These are phyloP conservation scores for Trichomonascaceae sp. DNA, from an alignment of 1,139 yeast species.

Conservation along the genomic window DNA sequence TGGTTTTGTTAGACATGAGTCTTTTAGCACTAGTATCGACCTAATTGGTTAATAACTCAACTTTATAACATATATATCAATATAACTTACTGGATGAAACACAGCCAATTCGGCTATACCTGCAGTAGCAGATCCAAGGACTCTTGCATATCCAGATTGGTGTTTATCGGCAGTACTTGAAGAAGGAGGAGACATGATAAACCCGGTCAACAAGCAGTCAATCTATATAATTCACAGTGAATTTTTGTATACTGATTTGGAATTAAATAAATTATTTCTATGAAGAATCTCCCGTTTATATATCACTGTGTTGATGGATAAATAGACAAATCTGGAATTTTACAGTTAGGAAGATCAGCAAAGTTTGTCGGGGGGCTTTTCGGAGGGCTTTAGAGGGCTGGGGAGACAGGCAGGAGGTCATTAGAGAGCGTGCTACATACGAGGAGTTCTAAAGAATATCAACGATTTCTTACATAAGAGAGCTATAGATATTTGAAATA, in stretches of 20 bases:
- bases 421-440: no score
- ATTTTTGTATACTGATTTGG: neutral
- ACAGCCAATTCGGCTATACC: slow-evolving; percentile 95
- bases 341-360: neutral
- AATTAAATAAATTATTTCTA: neutral
- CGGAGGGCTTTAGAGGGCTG: no score
- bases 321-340: neutral
- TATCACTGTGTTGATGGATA: neutral
- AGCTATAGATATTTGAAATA: no score
- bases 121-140: slow-evolving; percentile 94
- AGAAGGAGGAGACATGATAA: slow-evolving; percentile 46
- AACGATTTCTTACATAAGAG: no score
- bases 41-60: slow-evolving; percentile 9
- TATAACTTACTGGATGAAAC: slow-evolving; percentile 73
- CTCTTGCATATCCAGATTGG: slow-evolving; percentile 86
- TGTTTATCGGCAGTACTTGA: slow-evolving; percentile 55
- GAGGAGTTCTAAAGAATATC: no score
- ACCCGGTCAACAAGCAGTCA: neutral
- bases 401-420: no score
- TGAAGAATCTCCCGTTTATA: neutral
- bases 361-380: neutral
- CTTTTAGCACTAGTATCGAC: slow-evolving; percentile 95
- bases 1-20: slow-evolving; percentile 90
- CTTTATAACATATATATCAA: neutral
- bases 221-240: neutral